Conservation (phyloP, 176 grass and related monocot species). For the Urochloa ruziziensis region DNA sequence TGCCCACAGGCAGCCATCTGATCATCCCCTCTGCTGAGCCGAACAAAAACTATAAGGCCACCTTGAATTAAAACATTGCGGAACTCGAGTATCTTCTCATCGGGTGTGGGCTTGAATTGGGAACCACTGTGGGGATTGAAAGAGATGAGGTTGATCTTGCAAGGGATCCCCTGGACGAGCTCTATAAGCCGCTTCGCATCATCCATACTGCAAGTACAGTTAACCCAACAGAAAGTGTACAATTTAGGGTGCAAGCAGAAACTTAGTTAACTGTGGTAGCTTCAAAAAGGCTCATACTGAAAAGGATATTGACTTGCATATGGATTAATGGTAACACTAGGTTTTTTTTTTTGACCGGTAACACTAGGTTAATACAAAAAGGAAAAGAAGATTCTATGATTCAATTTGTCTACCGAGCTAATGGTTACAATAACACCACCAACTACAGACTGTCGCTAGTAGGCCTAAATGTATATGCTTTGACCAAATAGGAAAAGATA, state of each 20-base stretch:
- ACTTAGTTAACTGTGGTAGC: not conserved
- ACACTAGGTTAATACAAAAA: not conserved
- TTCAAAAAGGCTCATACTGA: not conserved
- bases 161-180: conserved; percentile 71
- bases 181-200: conserved; percentile 83
- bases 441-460: not conserved
- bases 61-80: conserved; percentile 70
- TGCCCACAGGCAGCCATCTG: conserved; percentile 88
- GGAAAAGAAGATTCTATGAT: not conserved
- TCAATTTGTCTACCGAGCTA: not conserved
- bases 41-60: conserved; percentile 61
- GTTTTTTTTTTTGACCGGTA: too few species aligned
- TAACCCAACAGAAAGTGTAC: not conserved
- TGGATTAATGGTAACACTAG: not conserved
- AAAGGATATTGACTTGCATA: not conserved
- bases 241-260: not conserved
- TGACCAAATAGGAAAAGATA: not conserved
- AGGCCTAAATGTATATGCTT: not conserved
- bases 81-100: conserved; percentile 85
- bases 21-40: conserved; percentile 87
- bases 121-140: conserved; percentile 87
- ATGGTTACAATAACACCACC: not conserved
- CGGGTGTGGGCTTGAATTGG: conserved; percentile 76
- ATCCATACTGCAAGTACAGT: conserved; percentile 51
- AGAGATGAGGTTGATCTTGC: conserved; percentile 93